Evolutionary conservation across 2,329 filamentous ascomycete species (phyloP).

Genomic region (Cladophialophora bantiana): DNA sequence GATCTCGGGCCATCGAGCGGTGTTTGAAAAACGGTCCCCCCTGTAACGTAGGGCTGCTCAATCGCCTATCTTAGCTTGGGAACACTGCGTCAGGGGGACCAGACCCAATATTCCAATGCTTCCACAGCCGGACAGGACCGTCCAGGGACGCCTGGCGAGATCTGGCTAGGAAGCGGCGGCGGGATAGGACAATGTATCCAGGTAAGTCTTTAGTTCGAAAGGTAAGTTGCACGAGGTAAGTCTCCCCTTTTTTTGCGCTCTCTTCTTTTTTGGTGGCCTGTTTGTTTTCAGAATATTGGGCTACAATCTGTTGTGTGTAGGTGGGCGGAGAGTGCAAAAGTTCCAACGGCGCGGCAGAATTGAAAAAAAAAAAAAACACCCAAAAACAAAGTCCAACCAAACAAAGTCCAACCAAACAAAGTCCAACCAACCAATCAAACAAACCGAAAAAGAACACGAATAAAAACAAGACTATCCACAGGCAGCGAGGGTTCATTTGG

Average conservation of each 20-base stretch:
- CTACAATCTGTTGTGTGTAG: neutral
- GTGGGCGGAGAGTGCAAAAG: neutral
- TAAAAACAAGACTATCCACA: neutral
- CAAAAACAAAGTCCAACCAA: no score
- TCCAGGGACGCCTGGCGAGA: no score
- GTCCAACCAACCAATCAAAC: no score
- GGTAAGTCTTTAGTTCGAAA: slow-evolving; percentile 1
- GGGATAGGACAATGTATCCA: neutral
- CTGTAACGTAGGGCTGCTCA: slow-evolving; percentile 3
- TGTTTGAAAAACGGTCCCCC: neutral
- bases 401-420: no score
- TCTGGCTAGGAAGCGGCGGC: neutral
- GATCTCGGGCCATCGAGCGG: neutral
- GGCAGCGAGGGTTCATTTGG: neutral
- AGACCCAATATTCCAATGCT: neutral
- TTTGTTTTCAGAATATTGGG: neutral
- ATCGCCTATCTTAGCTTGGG: slow-evolving; percentile 3
- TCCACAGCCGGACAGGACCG: no score
- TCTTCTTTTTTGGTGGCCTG: neutral
- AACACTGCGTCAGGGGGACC: neutral
- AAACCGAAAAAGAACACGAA: neutral
- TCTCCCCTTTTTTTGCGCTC: neutral
- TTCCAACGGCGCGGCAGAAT: neutral
- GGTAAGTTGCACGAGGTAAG: neutral
- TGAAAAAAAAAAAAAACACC: no score